Conservation (phyloP, 352 stramenopile species). For the Salisapilia sapeloensis region DNA sequence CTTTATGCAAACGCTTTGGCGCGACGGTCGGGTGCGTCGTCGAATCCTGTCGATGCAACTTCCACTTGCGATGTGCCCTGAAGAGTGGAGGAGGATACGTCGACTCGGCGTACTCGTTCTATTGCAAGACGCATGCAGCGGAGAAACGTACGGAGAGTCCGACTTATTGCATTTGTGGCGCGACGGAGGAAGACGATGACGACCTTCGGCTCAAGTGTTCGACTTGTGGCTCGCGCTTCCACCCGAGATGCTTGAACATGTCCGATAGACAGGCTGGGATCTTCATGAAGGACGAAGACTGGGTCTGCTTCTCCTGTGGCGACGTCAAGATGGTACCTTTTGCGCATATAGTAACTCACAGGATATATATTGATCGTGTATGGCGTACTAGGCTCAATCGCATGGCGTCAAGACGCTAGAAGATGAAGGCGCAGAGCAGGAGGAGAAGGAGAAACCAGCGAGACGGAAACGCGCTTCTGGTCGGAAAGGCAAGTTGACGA, state of each 20-base stretch:
- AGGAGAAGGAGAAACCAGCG: too few relatives aligned
- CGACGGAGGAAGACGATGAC: constrained; percentile 18
- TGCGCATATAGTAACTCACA: too few relatives aligned
- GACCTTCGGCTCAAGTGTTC: constrained; percentile 36
- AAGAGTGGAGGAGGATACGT: constrained; percentile 59
- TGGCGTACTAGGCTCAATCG: too few relatives aligned
- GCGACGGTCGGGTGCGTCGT: constrained; percentile 67
- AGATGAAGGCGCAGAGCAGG: too few relatives aligned
- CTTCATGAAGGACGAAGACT: constrained; percentile 29
- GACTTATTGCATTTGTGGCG: constrained; percentile 28
- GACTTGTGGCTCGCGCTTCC: constrained; percentile 46
- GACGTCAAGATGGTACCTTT: constrained; percentile 4
- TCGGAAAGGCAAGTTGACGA: too few relatives aligned
- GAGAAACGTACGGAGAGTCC: constrained; percentile 18
- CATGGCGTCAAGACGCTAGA: too few relatives aligned
- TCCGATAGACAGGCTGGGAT: constrained; percentile 39
- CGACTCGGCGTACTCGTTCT: constrained; percentile 48
- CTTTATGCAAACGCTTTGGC: constrained; percentile 37
- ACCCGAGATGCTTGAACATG: constrained; percentile 71
- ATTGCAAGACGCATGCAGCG: constrained; percentile 43
- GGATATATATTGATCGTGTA: too few relatives aligned
- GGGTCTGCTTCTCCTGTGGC: constrained; percentile 15
- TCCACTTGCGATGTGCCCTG: constrained; percentile 59
- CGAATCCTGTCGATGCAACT: constrained; percentile 60
- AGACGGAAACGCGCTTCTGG: too few relatives aligned